A percentile compares a stretch with the other conserved stretches of the same genome.
phyloP scores from a whole-genome alignment of 2,329 filamentous ascomycete species.

The Aureobasidium mangrovei region DNA sequence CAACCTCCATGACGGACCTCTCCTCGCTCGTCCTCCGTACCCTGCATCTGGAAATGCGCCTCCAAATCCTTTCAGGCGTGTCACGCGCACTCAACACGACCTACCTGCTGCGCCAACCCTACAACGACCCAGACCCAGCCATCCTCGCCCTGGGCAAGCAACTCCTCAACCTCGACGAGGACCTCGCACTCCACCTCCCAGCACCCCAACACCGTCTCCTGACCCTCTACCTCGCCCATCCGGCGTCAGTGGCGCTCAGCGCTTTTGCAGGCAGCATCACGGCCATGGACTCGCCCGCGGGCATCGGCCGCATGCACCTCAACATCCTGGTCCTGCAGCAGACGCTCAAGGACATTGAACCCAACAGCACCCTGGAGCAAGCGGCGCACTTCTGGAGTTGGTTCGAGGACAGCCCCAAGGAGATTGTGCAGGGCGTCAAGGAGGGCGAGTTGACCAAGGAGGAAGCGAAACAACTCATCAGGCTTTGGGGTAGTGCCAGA shows the following conservation, averaged over 20 bases:
- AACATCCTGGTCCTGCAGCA: slow-evolving; percentile 94
- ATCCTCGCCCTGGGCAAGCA: slow-evolving; percentile 78
- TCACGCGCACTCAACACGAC: slow-evolving; percentile 41
- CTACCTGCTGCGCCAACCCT: slow-evolving; percentile 57
- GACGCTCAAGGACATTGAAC: slow-evolving; percentile 88
- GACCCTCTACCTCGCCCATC: slow-evolving; percentile 62
- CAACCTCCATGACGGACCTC: slow-evolving; percentile 74
- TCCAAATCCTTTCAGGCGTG: slow-evolving; percentile 75
- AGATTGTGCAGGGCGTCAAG: slow-evolving; percentile 29
- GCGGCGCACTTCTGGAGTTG: slow-evolving; percentile 61
- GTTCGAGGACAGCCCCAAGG: slow-evolving; percentile 49
- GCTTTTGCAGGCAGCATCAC: slow-evolving; percentile 59
- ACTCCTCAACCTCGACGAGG: slow-evolving; percentile 81
- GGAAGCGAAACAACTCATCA: slow-evolving; percentile 33
- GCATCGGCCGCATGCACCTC: slow-evolving; percentile 79
- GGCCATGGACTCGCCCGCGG: slow-evolving; percentile 68
- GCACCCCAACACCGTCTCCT: slow-evolving; percentile 62
- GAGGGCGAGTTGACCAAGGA: slow-evolving; percentile 29
- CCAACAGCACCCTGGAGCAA: slow-evolving; percentile 53
- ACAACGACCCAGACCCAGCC: slow-evolving; percentile 66
- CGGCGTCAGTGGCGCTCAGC: slow-evolving; percentile 74
- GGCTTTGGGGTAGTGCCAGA: slow-evolving; percentile 37
- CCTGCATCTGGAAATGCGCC: slow-evolving; percentile 80
- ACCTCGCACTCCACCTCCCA: slow-evolving; percentile 63
- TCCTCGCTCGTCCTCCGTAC: slow-evolving; percentile 72